Base-by-base conservation (phyloP, 2,329 filamentous ascomycete genomes). In the Grosmannia clavigera region DNA sequence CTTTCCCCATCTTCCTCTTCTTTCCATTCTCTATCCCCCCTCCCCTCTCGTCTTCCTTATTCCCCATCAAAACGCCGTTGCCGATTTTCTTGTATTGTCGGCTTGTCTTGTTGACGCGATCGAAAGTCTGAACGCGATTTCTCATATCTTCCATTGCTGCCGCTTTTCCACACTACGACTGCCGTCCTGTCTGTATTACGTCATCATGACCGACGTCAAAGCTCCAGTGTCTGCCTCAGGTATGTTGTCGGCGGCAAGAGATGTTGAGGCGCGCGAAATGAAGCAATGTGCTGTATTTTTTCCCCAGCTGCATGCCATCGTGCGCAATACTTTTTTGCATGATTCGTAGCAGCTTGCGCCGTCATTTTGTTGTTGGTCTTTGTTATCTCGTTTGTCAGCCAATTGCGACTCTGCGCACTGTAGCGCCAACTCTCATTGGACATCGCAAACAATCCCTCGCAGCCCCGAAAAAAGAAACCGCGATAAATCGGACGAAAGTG, bases 171-270 rank as follows among this genome's bases (percentile, higher is more conserved):
- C 33, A 55, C 53, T 35, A 9, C 33, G 22, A 14, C 31, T 27
- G 16, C 12, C 16, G 31, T 5, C 52, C 14, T n/a, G 29, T 22
- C 31, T n/a, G 19, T 10, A 48, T 51, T 58, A 58, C 46, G 56
- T 52, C 56, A 58, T 58, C 43, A 58, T 58, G 56, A 58, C 43
- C 31, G 56, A 58, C 46, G 31, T 58, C 10, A 51, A 51, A 27
- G 19, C 43, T 19, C 56, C 43, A 2, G 29, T n/a, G 29, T 31
- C 56, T 6, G 56, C 56, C 14, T 11, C 40, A 48, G 56, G 56
- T 58, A 51, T 25, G 56, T 51, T 16, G 3, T 56, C 25, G 11
- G 11, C 14, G 11, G 11, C 12, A 31, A 31, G 50, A 52, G 6
- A 9, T 5, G 25, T 27, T 25, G 5, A 51, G 4, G 16, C 2